A percentile compares a stretch with the other conserved stretches of the same genome.
phyloP scores from a whole-genome alignment of 208 protist genomes.

The Leishmania lainsoni region DNA sequence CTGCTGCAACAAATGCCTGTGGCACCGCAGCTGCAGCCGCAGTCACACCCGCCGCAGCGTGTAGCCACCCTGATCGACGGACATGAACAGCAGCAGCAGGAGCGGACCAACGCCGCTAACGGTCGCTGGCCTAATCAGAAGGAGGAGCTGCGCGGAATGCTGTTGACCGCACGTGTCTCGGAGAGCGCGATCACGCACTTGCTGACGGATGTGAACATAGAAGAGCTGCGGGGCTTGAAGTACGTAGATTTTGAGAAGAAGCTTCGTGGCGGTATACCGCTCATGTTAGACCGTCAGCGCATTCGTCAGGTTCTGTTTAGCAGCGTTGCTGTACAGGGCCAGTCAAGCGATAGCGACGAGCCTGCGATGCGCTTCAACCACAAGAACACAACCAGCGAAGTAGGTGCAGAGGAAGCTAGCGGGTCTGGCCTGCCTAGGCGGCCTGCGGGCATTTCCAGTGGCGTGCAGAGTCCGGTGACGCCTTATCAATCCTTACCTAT shows the following conservation, averaged over 20 bases:
- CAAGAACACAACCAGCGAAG: background rate
- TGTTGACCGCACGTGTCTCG: slow-evolving; percentile 27
- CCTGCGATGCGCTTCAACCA: background rate
- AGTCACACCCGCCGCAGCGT: slow-evolving; percentile 12
- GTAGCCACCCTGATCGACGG: slow-evolving; percentile 1
- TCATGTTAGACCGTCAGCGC: slow-evolving; percentile 34
- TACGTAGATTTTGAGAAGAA: slow-evolving; percentile 32
- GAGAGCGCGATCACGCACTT: slow-evolving; percentile 26
- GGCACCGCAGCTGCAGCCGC: background rate
- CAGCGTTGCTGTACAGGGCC: background rate
- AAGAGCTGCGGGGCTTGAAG: slow-evolving; percentile 31
- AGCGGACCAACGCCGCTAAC: background rate
- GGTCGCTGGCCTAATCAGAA: slow-evolving; percentile 28
- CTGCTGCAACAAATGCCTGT: background rate
- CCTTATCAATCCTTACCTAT: slow-evolving; percentile 26
- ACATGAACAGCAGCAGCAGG: slow-evolving; percentile 7
- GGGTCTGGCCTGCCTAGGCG: background rate
- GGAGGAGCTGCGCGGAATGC: slow-evolving; percentile 35
- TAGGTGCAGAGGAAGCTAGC: background rate
- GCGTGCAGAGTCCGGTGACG: slow-evolving; percentile 8
- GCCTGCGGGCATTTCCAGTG: slow-evolving; percentile 15
- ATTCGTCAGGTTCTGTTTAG: slow-evolving; percentile 22
- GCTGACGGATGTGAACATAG: slow-evolving; percentile 17
- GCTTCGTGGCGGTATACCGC: slow-evolving; percentile 23
- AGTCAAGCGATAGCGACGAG: slow-evolving; percentile 6